Evolutionary conservation across 2,329 filamentous ascomycete species (phyloP), one percentile per base, ranked within the genome.

Genomic region (Aspergillus aculeatus): DNA sequence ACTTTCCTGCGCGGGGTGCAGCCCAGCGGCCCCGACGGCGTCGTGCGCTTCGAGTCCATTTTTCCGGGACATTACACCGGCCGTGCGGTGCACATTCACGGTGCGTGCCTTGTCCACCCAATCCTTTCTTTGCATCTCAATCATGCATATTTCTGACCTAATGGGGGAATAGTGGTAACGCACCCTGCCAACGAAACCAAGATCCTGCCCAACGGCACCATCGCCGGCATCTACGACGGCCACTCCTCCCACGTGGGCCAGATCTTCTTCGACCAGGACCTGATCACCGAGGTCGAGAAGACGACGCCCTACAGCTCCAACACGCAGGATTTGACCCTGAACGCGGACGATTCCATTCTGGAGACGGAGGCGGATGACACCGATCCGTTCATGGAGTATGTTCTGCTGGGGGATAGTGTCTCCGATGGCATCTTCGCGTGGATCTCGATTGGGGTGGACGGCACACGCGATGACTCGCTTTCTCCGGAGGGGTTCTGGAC

Each of bases 171-270:
- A 35, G 32, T 81, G 57, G 69, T 78, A 59, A 73, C 76, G 4
- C 77, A 82, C 35, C 38, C 62, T 44, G 64, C 66, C 38, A 61
- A 35, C 14, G 32, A 35, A 35, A 35, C 54, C 5, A 55, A 54
- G 11, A 47, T 73, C 21, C 73, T 79, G 48, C 66, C 76, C 38
- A 83, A 81, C 65, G 57, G 59, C 6, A 66, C 62, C 69, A 75
- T 24, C 75, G 80, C 65, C 69, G 79, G 51, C 53, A 35, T 35
- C 2, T 35, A 35, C 14, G 32, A 35, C 5, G 77, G 76, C 19
- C 78, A 72, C 52, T 79, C 83, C 56, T 78, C 81, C 5, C 85
- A 88, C 71, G 79, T 87, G 47, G 85, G 86, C 19, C 85, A 88
- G 69, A 68, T 86, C 48, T 88, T 85, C 77, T 84, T 84, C 81